These are phyloP conservation scores for Trypanosoma brucei DNA, from an alignment of 208 protist species.

Conservation along the genomic window DNA sequence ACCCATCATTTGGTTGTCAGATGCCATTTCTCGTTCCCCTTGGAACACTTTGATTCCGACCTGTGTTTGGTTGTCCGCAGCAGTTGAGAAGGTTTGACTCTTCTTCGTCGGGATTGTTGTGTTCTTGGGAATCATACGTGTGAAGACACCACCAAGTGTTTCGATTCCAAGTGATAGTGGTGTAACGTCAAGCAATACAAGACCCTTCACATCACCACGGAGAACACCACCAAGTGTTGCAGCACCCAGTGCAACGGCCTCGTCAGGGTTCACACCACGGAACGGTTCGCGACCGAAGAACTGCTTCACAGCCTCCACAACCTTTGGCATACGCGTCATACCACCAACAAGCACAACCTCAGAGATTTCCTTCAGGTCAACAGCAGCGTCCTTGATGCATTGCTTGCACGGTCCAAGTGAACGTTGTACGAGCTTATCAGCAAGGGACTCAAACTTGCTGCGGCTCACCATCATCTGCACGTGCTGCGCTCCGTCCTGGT, in stretches of 20 bases:
- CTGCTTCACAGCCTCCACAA: constrained; percentile 81
- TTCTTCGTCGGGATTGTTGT: constrained; percentile 98
- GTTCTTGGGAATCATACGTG: constrained; percentile 97
- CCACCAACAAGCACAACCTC: constrained; percentile 97
- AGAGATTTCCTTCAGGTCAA: constrained; percentile 87
- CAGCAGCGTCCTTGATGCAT: constrained; percentile 86
- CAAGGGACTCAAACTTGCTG: constrained; percentile 90
- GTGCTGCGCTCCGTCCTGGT: constrained; percentile 86
- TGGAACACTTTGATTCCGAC: constrained; percentile 94
- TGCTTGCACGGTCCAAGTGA: constrained; percentile 51
- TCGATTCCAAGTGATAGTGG: constrained; percentile 33
- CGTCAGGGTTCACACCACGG: constrained; percentile 99
- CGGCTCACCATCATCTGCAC: constrained; percentile 82
- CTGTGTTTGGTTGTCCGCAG: constrained; percentile 72
- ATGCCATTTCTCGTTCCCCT: constrained; percentile 92
- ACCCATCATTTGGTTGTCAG: constrained; percentile 94
- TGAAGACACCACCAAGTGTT: constrained; percentile 97
- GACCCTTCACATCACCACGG: constrained; percentile 60
- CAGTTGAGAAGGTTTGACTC: constrained; percentile 91
- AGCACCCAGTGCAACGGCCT: constrained; percentile 99
- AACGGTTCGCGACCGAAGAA: constrained; percentile 94
- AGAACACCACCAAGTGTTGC: constrained; percentile 97
- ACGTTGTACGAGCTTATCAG: constrained; percentile 68
- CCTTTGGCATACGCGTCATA: constrained; percentile 97
- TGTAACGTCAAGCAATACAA: constrained; percentile 7